These are phyloP conservation scores for Zygosaccharomyces sapae DNA, from an alignment of 1,139 yeast genomes.

Conservation along the genomic window DNA sequence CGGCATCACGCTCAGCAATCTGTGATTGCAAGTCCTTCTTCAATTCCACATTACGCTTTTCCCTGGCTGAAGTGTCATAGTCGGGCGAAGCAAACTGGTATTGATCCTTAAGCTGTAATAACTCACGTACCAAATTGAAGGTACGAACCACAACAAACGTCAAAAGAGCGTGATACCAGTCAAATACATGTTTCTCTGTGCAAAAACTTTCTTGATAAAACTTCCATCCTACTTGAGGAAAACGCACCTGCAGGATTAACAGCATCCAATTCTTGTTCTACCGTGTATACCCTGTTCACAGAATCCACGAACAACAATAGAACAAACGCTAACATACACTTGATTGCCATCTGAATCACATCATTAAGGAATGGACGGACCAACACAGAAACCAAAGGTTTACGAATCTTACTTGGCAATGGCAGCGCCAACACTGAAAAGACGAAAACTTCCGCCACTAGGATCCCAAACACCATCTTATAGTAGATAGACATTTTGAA, in stretches of 20 bases:
- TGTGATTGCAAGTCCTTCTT: conserved; percentile 45
- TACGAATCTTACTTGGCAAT: conserved; percentile 70
- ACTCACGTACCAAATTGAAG: conserved; percentile 74
- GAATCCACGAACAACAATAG: conserved; percentile 82
- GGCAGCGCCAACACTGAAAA: conserved; percentile 83
- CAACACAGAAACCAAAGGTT: conserved; percentile 58
- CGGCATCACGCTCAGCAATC: conserved; percentile 58
- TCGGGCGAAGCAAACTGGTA: conserved; percentile 30
- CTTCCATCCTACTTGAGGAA: conserved; percentile 29
- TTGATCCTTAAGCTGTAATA: conserved; percentile 58
- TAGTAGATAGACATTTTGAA: conserved; percentile 33
- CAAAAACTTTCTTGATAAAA: conserved; percentile 73
- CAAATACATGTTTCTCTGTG: conserved; percentile 93
- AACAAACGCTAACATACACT: conserved; percentile 81
- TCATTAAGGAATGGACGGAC: conserved; percentile 68
- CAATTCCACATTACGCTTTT: conserved; percentile 32
- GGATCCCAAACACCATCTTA: conserved; percentile 56
- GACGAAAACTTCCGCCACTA: conserved; percentile 70
- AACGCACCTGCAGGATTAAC: conserved; percentile 15
- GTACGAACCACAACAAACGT: conserved; percentile 84
- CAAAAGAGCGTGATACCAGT: conserved; percentile 93
- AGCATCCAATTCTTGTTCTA: conserved; percentile 54
- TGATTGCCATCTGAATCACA: conserved; percentile 70
- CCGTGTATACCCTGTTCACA: conserved; percentile 74
- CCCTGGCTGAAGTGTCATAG: conserved; percentile 34